Evolutionary conservation across 2,329 filamentous ascomycete species (phyloP), one percentile per base, ranked within the genome.

Genomic region (Fusarium humuli): DNA sequence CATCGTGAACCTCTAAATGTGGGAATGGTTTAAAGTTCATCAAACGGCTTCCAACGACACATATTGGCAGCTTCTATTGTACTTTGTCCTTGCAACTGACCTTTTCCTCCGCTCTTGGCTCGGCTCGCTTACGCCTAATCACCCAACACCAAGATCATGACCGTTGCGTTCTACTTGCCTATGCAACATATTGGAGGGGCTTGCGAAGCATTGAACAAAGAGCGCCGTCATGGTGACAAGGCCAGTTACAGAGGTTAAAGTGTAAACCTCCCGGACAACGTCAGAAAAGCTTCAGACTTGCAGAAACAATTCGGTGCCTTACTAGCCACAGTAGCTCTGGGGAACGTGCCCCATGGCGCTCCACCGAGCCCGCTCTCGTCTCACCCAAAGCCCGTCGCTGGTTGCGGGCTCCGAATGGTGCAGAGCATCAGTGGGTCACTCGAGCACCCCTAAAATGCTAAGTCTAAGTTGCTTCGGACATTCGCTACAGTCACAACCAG

Each of bases 171-270:
- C 47, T 52, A 13, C 32, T 40, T 40, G 46, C 25, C 53, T 25
- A 41, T 52, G 30, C 25, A 49, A 49, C 49, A 46, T 23, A 41
- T 27, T 29, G 54, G 62, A 68, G 44, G 67, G 56, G 50, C 34
- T 61, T 44, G 47, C 50, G 52, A 47, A 34, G 16, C 8, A 47
- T 65, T 69, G 59, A 71, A 64, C 68, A 49, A 70, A 71, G 37
- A 65, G 47, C 56, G 48, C 55, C 68, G 68, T 70, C 68, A 71
- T 71, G 55, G 59, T 71, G 64, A 71, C 64, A 69, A 50, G 20
- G 45, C 46, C 55, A 62, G 23, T 25, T 41, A 40, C 25, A 22
- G 45, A 40, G 27, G 34, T 45, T 32, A 44, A 57, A 25, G 18
- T 45, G 45, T 5, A 44, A 37, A 48, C 47, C 60, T 58, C 52